Base-by-base conservation (phyloP, 768 basidiomycete species). In the Tricholoma hemisulphureum region DNA sequence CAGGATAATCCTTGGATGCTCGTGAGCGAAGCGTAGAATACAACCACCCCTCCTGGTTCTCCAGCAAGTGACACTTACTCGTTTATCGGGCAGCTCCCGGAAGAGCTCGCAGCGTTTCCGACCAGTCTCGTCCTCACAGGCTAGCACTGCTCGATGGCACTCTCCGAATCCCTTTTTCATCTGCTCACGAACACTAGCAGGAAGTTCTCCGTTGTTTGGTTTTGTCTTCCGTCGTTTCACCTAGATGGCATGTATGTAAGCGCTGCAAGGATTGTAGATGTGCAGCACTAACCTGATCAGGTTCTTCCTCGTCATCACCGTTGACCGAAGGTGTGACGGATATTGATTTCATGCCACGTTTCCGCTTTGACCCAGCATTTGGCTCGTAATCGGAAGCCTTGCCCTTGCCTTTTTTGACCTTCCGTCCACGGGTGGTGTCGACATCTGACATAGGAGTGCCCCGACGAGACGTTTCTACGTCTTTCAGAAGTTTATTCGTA, bases 201-300 rank as follows among this genome's bases (percentile, higher is more conserved):
- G 65, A 21, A 88, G 64, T 20, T 91, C 89, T 20, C 78, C 71
- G 60, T 69, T 72, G 46, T 62, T 68, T 46, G 60, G 49, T 64
- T 87, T 89, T 31, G 82, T 87, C 75, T 91, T 95, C 57, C 92
- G 89, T 53, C 93, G 89, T 84, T 95, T 95, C 91, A 93, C 61
- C 53, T 56, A 34, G n/a, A 18, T 20, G 8, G 50, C 18, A 45
- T 43, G 51, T 50, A 10, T 45, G 53, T 46, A 43, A 51, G 37
- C 18, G 24, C 31, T 20, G 18, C 63, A 31, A 51, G 13, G 4
- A 60, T 34, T 18, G 31, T 31, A 35, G 34, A 53, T 43, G 29
- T n/a, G 4, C 39, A 49, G 24, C 21, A 78, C 84, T 52, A 68
- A 89, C 88, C 69, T 76, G 70, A 55, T 90, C 85, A 54, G 83